Conservation (phyloP, 106 monocot genomes). For the Gastrodia elata region DNA sequence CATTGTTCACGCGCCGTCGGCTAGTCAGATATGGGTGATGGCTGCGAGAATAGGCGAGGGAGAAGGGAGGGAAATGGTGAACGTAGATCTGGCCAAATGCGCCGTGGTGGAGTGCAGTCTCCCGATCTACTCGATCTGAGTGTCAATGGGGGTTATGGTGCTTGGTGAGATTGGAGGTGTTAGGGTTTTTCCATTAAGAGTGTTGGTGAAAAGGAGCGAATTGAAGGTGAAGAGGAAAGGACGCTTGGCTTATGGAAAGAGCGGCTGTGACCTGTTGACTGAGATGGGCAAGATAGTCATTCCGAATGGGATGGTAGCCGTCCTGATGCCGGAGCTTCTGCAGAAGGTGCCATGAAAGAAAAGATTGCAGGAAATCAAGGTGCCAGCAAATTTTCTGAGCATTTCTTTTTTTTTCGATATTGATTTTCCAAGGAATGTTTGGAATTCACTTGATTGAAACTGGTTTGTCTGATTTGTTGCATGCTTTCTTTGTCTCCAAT, state of each 20-base stretch:
- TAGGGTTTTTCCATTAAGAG: slow-evolving; percentile 18
- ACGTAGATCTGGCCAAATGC: slow-evolving; percentile 16
- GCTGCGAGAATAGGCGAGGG: slow-evolving; percentile 7
- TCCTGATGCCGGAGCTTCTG: neutral
- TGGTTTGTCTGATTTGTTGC: neutral
- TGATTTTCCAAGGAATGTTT: neutral
- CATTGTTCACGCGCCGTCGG: slow-evolving; percentile 13
- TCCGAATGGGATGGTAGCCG: slow-evolving; percentile 4
- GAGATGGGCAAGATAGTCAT: neutral
- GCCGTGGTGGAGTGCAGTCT: slow-evolving; percentile 13
- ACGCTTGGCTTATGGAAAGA: neutral
- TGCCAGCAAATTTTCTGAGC: neutral
- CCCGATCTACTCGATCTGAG: slow-evolving; percentile 9
- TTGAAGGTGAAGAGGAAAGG: slow-evolving; percentile 10
- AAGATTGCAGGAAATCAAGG: neutral
- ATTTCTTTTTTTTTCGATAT: neutral
- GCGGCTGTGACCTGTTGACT: slow-evolving; percentile 1
- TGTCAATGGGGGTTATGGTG: slow-evolving; percentile 17
- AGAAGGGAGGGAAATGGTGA: neutral
- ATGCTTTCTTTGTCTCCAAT: neutral
- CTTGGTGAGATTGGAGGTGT: slow-evolving; percentile 22
- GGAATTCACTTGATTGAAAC: neutral
- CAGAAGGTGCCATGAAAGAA: neutral
- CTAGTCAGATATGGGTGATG: slow-evolving; percentile 16
- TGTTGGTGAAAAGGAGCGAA: slow-evolving; percentile 12